Evolutionary conservation across 169 alveolate species (phyloP).

Genomic region (Plasmodium billcollinsi): DNA sequence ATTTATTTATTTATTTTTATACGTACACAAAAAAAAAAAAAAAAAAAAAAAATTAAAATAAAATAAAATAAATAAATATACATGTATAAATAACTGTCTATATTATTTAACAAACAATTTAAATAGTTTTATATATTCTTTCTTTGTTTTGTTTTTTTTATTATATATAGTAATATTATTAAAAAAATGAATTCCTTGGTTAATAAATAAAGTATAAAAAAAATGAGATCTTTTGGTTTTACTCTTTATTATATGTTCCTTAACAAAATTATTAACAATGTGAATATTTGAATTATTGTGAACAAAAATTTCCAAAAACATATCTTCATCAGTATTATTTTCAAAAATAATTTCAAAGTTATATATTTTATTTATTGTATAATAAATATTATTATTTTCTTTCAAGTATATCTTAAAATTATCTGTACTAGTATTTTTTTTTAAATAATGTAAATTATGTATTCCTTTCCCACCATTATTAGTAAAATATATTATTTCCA

Average conservation of each 20-base stretch:
- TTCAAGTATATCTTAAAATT: constrained; percentile 48
- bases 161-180: constrained; percentile 71
- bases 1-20: constrained; percentile 3
- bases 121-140: constrained; percentile 45
- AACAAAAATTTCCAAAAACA: constrained; percentile 42
- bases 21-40: not conserved
- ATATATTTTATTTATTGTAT: constrained; percentile 47
- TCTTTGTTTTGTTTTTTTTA: constrained; percentile 53
- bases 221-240: constrained; percentile 62
- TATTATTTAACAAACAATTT: constrained; percentile 49
- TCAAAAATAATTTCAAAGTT: constrained; percentile 72
- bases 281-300: constrained; percentile 63
- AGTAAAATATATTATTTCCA: constrained; percentile 60
- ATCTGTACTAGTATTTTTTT: constrained; percentile 44
- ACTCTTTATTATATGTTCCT: constrained; percentile 46
- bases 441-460: constrained; percentile 58
- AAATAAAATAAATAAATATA: not conserved
- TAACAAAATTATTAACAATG: constrained; percentile 67
- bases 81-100: not conserved
- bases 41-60: too few species aligned
- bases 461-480: constrained; percentile 58
- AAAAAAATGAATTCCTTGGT: constrained; percentile 72
- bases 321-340: constrained; percentile 49
- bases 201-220: constrained; percentile 68
- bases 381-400: constrained; percentile 21